Evolutionary conservation across 805 yeast species (phyloP), one percentile per base, ranked within the genome.

Genomic region (Wickerhamomyces alni): DNA sequence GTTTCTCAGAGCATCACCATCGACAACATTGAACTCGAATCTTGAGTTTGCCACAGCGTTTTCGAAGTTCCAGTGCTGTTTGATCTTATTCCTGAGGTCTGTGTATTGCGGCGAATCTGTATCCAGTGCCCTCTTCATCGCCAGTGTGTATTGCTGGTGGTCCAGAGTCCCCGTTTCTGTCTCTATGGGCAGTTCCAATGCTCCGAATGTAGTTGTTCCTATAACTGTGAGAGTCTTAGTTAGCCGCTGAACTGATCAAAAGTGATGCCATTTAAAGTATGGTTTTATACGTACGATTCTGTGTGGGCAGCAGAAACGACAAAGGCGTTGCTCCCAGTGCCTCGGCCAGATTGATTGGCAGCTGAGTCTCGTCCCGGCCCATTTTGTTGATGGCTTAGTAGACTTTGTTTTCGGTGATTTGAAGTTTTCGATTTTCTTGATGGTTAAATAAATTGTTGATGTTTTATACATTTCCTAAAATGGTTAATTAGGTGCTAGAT

Each of bases 291-390:
- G 42, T 47, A 66, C 68, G 42, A 32, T 57, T 61, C 38, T 67
- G 71, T 2, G 57, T 60, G 2, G 75, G 75, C 2, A 67, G 49
- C 13, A 69, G 45, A 34, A 57, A 66, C 16, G 59, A 54, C 36
- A 69, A 38, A 0, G 74, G 72, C 18, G 62, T 58, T 12, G 49
- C 53, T 5, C 58, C 62, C 12, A 59, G 44, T 17, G 61, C 60
- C 40, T 56, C 59, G 17, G 35, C 44, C 31, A 55, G 35, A n/a
- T 41, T 41, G 12, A 31, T 31, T 2, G 61, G 61, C 15, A 56
- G 42, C 3, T 31, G 39, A 4, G 29, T 13, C 2, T 16, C 8
- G 5, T 29, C 30, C 37, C 25, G 30, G 2, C 4, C 40, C 36
- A 30, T 26, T 6, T 31, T 17, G 18, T 17, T 26, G 15, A 24